Evolutionary conservation across 1,284 basidiomycete genomes (phyloP), one percentile per base, ranked within the genome.

Genomic region (Golubevia pallescens): DNA sequence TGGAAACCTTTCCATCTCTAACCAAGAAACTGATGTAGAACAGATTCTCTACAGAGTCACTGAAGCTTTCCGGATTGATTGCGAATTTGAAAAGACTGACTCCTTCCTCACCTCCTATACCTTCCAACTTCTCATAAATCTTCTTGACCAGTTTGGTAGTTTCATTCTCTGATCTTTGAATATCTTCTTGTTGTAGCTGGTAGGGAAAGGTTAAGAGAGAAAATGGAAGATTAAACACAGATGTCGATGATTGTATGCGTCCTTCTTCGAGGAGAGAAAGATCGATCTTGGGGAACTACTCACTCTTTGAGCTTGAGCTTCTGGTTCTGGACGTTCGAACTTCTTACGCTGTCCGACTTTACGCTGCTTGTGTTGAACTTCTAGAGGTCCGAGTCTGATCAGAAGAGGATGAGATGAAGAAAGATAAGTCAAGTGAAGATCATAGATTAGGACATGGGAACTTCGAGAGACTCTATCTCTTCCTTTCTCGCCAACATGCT

Each of bases 11-110:
- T 13, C 92, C 93, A 74, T 96, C 93, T 57, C 92, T 89, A 59
- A 97, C 92, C 61, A 95, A 88, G 86, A 97, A 97, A 0, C 94
- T 94, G 1, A 96, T 88, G 77, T 96, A 93, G 84, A 97, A 97
- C 20, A 96, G 88, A 81, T 97, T 97, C 86, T 97, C 94, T 20
- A 97, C 93, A 0, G 93, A 93, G 83, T 97, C 94, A 0, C 91
- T 91, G 78, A 94, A 97, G 74, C 93, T 92, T 38, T 91, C 86
- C 5, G 94, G 94, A 77, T 97, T 95, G 68, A 95, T 87, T 58
- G 95, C 89, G 78, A 97, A 93, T 68, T 88, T 87, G 87, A 96
- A 95, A 85, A 96, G 77, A 82, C 94, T 93, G 59, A 93, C 88
- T 5, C 87, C 86, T 0, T 67, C 20, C 6, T 58, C 61, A 5